Base-by-base conservation (phyloP, 257 asterid genomes). In the Solanum dulcamara region DNA sequence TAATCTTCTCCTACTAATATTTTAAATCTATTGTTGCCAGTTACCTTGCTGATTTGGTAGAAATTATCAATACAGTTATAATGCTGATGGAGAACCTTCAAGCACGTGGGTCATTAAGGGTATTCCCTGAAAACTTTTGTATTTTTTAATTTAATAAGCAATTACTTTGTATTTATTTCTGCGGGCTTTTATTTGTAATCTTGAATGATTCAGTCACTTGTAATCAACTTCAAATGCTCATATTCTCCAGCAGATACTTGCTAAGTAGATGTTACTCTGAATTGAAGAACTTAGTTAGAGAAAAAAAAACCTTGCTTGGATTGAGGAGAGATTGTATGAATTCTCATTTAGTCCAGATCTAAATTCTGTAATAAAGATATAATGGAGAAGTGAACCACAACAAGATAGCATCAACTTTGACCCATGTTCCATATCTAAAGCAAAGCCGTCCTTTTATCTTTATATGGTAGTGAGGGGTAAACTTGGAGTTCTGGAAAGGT, bases 21-120 rank as follows among this genome's bases (percentile, higher is more conserved):
- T 80, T 85, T 90, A 88, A 55, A 88, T 85, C 57, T 91, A 79
- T 89, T 88, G 68, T 87, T 84, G 87, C 84, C 92, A 96, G 99
- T 87, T 95, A 96, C 91, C 98, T 96, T 88, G 92, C 97, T 82
- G 94, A 95, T 93, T 86, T 96, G 96, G 97, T 94, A 90, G 99
- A 96, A 88, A 89, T 92, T 42, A 86, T 94, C 90, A 93, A 93
- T 84, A 92, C 92, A 90, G 83, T 97, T 84, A 55, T 95, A 81
- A 93, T 95, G 86, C 95, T 95, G 55, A 87, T 94, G 93, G 99
- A 97, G 93, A 90, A 86, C 88, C 99, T 97, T 89, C 95, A 96
- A 92, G 89, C 91, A 59, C 94, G 91, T 85, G 98, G 99, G 87
- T 86, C 95, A 55, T 90, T 97, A 87, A 92, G 98, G 97, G 99